Evolutionary conservation across 2,329 filamentous ascomycete species (phyloP).

Genomic region (Gaeumannomyces tritici): DNA sequence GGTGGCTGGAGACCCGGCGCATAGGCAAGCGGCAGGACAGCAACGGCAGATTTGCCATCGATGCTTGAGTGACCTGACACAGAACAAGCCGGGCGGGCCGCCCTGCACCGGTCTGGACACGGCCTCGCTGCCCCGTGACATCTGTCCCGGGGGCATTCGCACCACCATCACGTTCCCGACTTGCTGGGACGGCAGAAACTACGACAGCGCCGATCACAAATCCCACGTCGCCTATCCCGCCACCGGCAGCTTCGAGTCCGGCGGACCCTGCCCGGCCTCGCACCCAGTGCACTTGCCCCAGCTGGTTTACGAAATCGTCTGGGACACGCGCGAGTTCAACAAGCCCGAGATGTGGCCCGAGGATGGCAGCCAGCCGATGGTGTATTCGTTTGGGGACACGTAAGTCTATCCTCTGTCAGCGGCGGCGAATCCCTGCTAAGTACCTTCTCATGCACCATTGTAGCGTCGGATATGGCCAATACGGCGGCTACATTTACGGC

Average conservation of each 20-base stretch:
- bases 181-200: slow-evolving; percentile 45
- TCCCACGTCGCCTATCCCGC: slow-evolving; percentile 34
- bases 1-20: slow-evolving; percentile 21
- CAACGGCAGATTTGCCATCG: slow-evolving; percentile 17
- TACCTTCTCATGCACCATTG: neutral
- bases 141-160: slow-evolving; percentile 29
- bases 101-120: slow-evolving; percentile 19
- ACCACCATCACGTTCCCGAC: slow-evolving; percentile 31
- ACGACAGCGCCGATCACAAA: slow-evolving; percentile 35
- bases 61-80: slow-evolving; percentile 13
- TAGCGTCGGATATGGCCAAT: slow-evolving; percentile 17
- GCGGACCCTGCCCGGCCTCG: slow-evolving; percentile 24
- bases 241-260: slow-evolving; percentile 17
- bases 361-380: slow-evolving; percentile 16
- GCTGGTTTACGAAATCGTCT: slow-evolving; percentile 35
- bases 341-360: slow-evolving; percentile 23
- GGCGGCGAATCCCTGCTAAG: neutral
- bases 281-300: slow-evolving; percentile 34
- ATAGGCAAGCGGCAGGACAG: slow-evolving; percentile 10
- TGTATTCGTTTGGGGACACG: slow-evolving; percentile 12
- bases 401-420: slow-evolving; percentile 1
- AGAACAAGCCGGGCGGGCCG: slow-evolving; percentile 14
- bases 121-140: slow-evolving; percentile 24
- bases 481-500: slow-evolving; percentile 23
- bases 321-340: slow-evolving; percentile 27